These are phyloP conservation scores for Trichoderma reesei DNA, from an alignment of 495 filamentous ascomycete species.

Conservation along the genomic window DNA sequence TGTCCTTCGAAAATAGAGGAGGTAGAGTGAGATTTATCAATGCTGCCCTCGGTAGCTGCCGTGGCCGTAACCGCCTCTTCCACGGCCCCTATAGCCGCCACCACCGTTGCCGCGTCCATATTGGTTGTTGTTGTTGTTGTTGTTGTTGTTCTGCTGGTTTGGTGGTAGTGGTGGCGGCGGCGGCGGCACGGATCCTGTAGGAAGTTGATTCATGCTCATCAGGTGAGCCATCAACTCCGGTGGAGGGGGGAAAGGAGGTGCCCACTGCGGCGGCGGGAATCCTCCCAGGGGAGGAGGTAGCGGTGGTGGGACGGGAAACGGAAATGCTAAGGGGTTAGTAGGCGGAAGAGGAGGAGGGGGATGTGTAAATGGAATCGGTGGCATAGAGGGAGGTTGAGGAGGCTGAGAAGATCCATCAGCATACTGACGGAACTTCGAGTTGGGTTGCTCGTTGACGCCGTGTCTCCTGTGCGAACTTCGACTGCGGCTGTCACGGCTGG, in stretches of 20 bases:
- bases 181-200: neutral
- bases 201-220: neutral
- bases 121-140: neutral
- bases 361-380: neutral
- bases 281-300: neutral
- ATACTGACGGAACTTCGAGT: conserved; percentile 22
- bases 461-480: conserved; percentile 26
- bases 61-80: conserved; percentile 9
- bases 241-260: neutral
- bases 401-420: conserved; percentile 5
- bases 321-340: neutral
- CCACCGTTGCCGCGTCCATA: conserved; percentile 4
- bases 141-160: neutral
- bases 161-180: neutral
- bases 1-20: neutral
- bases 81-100: conserved; percentile 1
- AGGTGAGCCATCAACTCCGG: neutral
- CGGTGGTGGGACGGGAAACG: neutral
- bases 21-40: neutral
- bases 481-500: conserved; percentile 32
- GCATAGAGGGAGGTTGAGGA: neutral
- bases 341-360: neutral
- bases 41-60: neutral
- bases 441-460: conserved; percentile 17
- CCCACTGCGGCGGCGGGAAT: neutral